Conservation (phyloP, 169 alveolate species). For the Plasmodium berghei region DNA sequence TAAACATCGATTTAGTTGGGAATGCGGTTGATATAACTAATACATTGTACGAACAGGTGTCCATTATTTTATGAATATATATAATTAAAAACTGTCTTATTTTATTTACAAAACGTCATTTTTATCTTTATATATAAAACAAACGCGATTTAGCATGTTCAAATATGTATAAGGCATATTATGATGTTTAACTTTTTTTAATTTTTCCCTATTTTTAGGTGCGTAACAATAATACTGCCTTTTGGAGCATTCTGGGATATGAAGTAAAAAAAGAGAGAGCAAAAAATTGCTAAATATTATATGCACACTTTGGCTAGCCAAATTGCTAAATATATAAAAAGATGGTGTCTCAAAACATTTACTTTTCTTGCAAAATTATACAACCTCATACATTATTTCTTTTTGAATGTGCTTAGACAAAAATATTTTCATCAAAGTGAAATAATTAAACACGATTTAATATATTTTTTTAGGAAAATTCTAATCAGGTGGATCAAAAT, state of each 20-base stretch:
- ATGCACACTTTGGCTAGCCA: not conserved
- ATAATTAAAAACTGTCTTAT: not conserved
- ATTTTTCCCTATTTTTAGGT: slow-evolving; percentile 20
- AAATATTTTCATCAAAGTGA: too few species aligned
- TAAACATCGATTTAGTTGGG: not conserved
- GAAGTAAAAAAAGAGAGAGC: slow-evolving; percentile 25
- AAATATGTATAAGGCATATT: not conserved
- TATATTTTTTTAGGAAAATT: too few species aligned
- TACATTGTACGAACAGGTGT: not conserved
- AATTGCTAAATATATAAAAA: too few species aligned
- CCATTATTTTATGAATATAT: not conserved
- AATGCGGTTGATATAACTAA: not conserved
- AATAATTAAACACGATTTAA: too few species aligned
- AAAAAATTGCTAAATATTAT: not conserved
- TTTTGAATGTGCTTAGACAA: too few species aligned
- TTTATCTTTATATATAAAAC: not conserved
- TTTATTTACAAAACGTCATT: not conserved
- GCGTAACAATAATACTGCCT: slow-evolving; percentile 5
- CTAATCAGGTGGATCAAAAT: too few species aligned
- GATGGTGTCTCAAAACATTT: too few species aligned
- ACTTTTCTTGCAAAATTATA: too few species aligned
- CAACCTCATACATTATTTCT: too few species aligned
- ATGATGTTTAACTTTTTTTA: not conserved
- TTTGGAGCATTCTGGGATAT: slow-evolving; percentile 70
- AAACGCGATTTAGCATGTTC: too few species aligned